Base-by-base conservation (phyloP, 306 rosid genomes). In the Castanea sativa region DNA sequence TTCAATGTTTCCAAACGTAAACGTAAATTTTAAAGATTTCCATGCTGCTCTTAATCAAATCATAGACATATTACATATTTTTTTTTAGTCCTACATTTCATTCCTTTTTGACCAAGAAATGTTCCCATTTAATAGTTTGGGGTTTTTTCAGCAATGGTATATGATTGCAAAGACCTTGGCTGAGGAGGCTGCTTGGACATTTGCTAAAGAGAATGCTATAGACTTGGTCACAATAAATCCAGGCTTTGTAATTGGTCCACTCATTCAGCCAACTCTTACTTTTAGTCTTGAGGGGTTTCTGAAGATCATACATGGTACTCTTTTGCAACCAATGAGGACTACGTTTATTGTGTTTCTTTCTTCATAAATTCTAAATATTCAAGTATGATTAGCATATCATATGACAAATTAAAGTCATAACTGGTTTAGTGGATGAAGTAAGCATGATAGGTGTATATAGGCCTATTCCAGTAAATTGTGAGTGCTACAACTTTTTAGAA, bases 111-210 rank as follows among this genome's bases (percentile, higher is more conserved):
- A 43, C 3, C 3, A 43, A 43, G 51, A 43, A 43, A 23, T 1
- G 18, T 11, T 25, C 32, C 27, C 2, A 8, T 10, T 16, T 16
- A 13, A 63, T 5, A 63, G 16, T 4, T 15, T 27, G 2, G 30
- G 30, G 19, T 12, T 15, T 23, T 55, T 15, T 1, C 74, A 80
- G 87, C 5, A 10, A 0, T 80, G 81, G 84, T 80, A 76, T 19
- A 0, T 14, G 18, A 76, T 80, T 61, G 73, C 85, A 8, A 85
- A 85, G 52, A 74, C 74, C 4, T 78, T 85, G 51, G 88, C 88
- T 6, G 88, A 85, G 72, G 78, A 85, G 19, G 83, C 80, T 49
- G 85, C 88, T 33, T 80, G 83, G 82, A 81, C 55, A 51, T 85
- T 80, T 38, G 75, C 82, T 2, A 23, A 77, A 29, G 85, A 18